phyloP scores from a whole-genome alignment of 2,329 filamentous ascomycete species.

The Diaporthe batatas region DNA sequence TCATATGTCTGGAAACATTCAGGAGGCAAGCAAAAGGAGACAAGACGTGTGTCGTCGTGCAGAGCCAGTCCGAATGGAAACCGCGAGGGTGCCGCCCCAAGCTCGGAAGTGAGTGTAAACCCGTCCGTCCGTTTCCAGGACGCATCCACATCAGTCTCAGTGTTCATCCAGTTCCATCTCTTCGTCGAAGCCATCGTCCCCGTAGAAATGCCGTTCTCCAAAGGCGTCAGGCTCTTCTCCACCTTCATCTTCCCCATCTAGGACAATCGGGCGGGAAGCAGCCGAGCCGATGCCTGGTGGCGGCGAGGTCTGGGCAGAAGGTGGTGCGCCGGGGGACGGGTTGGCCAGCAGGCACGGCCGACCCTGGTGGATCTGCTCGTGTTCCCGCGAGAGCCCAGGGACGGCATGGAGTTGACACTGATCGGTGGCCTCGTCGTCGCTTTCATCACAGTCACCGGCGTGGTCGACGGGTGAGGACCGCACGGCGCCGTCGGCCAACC shows the following conservation, averaged over 20 bases:
- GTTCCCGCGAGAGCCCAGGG: constrained; percentile 1
- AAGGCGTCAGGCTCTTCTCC: constrained; percentile 18
- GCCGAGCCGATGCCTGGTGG: background rate
- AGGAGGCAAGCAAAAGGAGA: background rate
- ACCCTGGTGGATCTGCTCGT: constrained; percentile 17
- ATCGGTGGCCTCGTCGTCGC: background rate
- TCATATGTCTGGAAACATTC: background rate
- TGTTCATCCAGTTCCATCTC: constrained; percentile 4
- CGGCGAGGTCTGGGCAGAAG: too few species aligned
- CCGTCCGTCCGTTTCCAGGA: too few species aligned
- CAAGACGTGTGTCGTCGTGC: background rate
- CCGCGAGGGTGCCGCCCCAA: background rate
- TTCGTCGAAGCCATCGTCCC: constrained; percentile 9
- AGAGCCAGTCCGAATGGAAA: too few species aligned
- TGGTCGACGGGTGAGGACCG: background rate
- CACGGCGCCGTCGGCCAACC: background rate
- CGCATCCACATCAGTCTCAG: background rate
- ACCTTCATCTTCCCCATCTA: background rate
- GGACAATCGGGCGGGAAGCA: constrained; percentile 17
- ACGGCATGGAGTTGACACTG: background rate
- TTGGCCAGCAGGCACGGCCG: constrained; percentile 1
- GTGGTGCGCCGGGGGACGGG: background rate
- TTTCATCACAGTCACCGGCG: background rate
- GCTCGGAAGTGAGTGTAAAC: background rate
- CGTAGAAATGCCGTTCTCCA: constrained; percentile 22